A percentile compares a stretch with the other conserved stretches of the same genome.
Conservation (phyloP, 306 rosid genomes). For the Senna siamea region DNA sequence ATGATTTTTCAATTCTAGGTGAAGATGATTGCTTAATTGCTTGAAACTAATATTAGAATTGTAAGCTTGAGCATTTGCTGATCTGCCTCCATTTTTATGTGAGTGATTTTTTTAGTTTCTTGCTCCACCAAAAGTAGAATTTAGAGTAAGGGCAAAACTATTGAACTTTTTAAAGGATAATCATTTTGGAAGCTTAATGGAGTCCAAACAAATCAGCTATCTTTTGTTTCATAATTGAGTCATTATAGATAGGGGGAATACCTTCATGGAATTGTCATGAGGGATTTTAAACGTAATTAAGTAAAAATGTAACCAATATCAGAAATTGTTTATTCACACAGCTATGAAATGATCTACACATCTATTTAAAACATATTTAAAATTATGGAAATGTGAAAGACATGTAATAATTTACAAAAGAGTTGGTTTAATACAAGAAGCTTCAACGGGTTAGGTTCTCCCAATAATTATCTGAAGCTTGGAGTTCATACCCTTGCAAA, state of each 20-base stretch:
- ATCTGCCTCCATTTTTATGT: too few relatives aligned
- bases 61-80: too few relatives aligned
- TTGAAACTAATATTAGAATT: too few relatives aligned
- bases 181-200: neutral
- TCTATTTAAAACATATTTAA: conserved; percentile 24
- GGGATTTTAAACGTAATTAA: conserved; percentile 12
- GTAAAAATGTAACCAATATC: conserved; percentile 21
- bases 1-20: too few relatives aligned
- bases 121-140: too few relatives aligned
- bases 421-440: neutral
- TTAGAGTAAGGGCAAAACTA: neutral
- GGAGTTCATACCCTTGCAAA: conserved; percentile 36
- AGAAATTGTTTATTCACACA: conserved; percentile 29
- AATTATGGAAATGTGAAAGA: conserved; percentile 42
- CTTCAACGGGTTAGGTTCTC: too few relatives aligned
- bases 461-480: too few relatives aligned
- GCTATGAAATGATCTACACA: conserved; percentile 43
- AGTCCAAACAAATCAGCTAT: neutral
- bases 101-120: too few relatives aligned
- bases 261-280: conserved; percentile 40
- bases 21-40: too few relatives aligned
- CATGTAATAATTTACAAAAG: conserved; percentile 28
- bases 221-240: neutral
- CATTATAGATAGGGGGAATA: neutral
- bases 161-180: too few relatives aligned